Evolutionary conservation across 1,139 yeast species (phyloP).

Genomic region (Sugiyamaella novakii): DNA sequence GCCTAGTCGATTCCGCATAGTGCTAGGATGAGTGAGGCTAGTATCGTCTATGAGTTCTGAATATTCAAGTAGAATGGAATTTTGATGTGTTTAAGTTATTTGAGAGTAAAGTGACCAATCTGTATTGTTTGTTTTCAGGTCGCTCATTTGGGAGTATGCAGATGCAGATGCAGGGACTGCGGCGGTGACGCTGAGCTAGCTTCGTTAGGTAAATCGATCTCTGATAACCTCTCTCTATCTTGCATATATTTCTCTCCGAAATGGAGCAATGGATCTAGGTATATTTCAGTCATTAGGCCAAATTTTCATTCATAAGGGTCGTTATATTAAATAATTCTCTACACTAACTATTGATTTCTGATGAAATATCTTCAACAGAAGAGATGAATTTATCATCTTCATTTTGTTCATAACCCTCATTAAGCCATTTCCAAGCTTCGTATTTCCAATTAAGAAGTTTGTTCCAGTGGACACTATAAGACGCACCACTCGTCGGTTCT

Average conservation of each 20-base stretch:
- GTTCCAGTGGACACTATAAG: conserved; percentile 74
- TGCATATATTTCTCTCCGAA: neutral
- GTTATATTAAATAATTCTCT: conserved; percentile 2
- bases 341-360: conserved; percentile 22
- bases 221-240: neutral
- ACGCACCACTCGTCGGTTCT: conserved; percentile 60
- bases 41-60: no score
- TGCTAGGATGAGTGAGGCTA: no score
- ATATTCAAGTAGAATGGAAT: no score
- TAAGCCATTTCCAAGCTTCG: conserved; percentile 73
- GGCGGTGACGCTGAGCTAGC: neutral
- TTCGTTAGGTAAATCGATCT: neutral
- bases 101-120: no score
- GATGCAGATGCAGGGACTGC: neutral
- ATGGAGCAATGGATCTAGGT: neutral
- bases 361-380: conserved; percentile 18
- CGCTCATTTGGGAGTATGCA: neutral
- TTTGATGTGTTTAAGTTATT: no score
- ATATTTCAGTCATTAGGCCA: no score
- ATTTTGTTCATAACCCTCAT: conserved; percentile 16
- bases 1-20: no score
- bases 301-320: no score
- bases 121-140: conserved; percentile 1
- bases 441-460: conserved; percentile 76
- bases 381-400: conserved; percentile 21